Evolutionary conservation across 177 flowering plant species (phyloP), one percentile per base, ranked within the genome.

Genomic region (Vitis hybrid): DNA sequence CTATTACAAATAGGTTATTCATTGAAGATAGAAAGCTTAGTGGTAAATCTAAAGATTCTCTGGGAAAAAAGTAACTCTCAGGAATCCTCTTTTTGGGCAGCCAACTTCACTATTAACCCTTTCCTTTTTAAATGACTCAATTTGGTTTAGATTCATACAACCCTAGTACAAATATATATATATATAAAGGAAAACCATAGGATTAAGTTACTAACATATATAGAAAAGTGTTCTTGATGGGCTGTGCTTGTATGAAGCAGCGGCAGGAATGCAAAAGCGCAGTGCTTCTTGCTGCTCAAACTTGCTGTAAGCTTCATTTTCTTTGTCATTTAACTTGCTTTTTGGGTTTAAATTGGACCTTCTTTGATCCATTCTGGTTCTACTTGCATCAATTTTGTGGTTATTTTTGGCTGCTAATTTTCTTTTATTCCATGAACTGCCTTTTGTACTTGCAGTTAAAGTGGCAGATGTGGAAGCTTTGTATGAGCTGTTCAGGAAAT

Each of bases 401-500:
- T 10, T 5, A 19, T 12, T 10, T 3, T 21, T 15, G 5, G 13
- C 45, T 62, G 48, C 15, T 62, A 12, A 10, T 21, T 2, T 22
- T 62, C 13, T 21, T 29, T 10, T 29, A 19, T 29, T 9, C 14
- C 64, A 22, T 21, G 45, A 10, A 7, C 10, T 63, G 14, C 5
- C 22, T 65, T 73, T 8, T n/a, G 13, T 45, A 5, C 13, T 78
- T 76, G 67, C 82, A 84, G 83, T 85, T 70, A 66, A 49, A 33
- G 81, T 71, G 57, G 75, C 61, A 49, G 85, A 85, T 52, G 72
- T 85, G n/a, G 75, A 82, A 75, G 66, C 76, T 10, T 71, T 85
- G 64, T 74, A 75, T 65, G 81, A 75, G 49, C 69, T 87, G 53
- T 85, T 75, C 75, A 78, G 45, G 74, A 84, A 81, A 71, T 55